Evolutionary conservation across 192 early-diverging fungal species (phyloP).

Genomic region (Podila clonocystis): DNA sequence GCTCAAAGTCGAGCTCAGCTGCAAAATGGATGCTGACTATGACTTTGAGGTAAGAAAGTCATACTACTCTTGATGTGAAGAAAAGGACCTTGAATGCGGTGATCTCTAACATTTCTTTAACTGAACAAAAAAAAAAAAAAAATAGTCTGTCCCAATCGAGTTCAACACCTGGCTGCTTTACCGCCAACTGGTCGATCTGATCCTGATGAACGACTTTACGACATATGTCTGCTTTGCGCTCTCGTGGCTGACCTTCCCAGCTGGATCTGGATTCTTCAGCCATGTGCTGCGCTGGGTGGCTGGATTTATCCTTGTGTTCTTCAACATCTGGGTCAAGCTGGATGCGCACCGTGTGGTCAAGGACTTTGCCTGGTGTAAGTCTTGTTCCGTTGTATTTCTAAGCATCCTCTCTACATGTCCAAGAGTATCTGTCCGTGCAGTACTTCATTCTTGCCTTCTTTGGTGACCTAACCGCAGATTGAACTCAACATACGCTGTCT

Average conservation of each 20-base stretch:
- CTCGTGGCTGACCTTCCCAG: constrained; percentile 81
- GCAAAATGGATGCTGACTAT: constrained; percentile 85
- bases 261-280: constrained; percentile 66
- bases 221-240: constrained; percentile 86
- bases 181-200: constrained; percentile 91
- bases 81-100: no score
- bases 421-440: constrained; percentile 2
- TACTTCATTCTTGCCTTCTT: neutral
- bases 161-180: constrained; percentile 97
- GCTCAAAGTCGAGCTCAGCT: constrained; percentile 74
- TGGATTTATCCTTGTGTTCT: constrained; percentile 81
- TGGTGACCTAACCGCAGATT: no score
- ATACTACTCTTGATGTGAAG: neutral
- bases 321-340: constrained; percentile 96
- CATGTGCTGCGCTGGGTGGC: constrained; percentile 81
- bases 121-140: no score
- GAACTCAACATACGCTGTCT: no score
- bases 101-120: constrained; percentile 6
- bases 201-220: constrained; percentile 93
- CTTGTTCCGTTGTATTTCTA: neutral
- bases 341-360: constrained; percentile 96
- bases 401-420: neutral
- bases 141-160: constrained; percentile 85
- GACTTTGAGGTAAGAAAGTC: constrained; percentile 73
- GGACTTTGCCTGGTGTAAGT: constrained; percentile 98